Evolutionary conservation across 169 alveolate genomes (phyloP).

Genomic region (Amoebophrya sp.): DNA sequence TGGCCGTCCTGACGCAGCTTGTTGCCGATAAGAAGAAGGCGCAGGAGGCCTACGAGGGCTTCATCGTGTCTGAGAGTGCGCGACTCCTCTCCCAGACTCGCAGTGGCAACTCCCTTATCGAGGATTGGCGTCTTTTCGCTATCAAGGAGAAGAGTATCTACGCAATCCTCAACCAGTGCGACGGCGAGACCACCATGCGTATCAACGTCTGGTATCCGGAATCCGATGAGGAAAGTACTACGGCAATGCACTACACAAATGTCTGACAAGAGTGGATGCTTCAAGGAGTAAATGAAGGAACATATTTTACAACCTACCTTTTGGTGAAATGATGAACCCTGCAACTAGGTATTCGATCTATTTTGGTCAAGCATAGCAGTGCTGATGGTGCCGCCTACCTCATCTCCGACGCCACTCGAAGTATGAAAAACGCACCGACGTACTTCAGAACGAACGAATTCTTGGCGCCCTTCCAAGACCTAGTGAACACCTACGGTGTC

Average conservation of each 20-base stretch:
- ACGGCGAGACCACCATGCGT: conserved; percentile 76
- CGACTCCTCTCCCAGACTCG: not conserved
- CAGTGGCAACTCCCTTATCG: conserved; percentile 75
- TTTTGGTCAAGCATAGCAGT: not conserved
- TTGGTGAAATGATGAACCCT: conserved; percentile 38
- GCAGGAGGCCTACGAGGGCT: not conserved
- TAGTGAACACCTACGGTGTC: conserved; percentile 98
- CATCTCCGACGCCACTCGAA: not conserved
- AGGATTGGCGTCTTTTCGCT: conserved; percentile 81
- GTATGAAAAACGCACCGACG: not conserved
- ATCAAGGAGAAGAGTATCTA: conserved; percentile 85
- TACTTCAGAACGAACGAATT: conserved; percentile 40
- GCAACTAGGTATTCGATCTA: conserved; percentile 29
- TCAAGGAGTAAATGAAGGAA: too few relatives aligned
- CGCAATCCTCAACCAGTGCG: conserved; percentile 77
- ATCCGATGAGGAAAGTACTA: conserved; percentile 73
- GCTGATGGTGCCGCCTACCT: not conserved
- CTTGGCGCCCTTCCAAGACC: conserved; percentile 56
- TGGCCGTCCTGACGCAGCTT: not conserved
- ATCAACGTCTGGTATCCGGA: conserved; percentile 94
- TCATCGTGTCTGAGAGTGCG: not conserved
- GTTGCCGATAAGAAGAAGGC: not conserved
- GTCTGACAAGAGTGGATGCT: too few relatives aligned
- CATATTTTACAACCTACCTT: too few relatives aligned
- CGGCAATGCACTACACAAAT: conserved; percentile 36